Evolutionary conservation across 306 rosid species (phyloP), one percentile per base, ranked within the genome.

Genomic region (Dryas drummondii): DNA sequence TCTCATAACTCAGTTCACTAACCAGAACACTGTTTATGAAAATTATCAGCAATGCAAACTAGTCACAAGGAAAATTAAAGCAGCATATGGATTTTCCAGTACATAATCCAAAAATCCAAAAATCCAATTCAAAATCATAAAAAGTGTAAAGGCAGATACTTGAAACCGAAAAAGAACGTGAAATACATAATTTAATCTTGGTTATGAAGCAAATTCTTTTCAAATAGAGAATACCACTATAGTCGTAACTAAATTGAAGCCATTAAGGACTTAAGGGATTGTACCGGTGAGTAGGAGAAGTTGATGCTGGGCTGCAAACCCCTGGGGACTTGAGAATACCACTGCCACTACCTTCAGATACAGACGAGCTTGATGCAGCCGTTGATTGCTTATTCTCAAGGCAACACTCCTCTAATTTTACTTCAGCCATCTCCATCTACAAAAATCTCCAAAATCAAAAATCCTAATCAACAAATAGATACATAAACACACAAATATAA

Each of bases 361-460:
- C 81, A 77, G 98, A 89, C 40, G 97, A 94, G 85, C 92, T 85
- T 16, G 97, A 86, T 55, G 93, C 93, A 67, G 90, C 92, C 17
- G 90, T 86, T 13, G 93, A 80, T 84, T 92, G 97, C 75, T 92
- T 94, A 88, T 94, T 94, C 92, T 90, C 99, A 70, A 78, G 85
- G 85, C 98, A 90, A 77, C 86, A 82, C 86, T 88, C 97, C 80
- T 94, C 98, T 17, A 80, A 75, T 79, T 89, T 89, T 78, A 66
- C 74, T 73, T 78, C 97, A 56, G 78, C 85, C 96, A 91, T 90
- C 76, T 76, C 86, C 80, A 85, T 82, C 84, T 82, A 70, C 59
- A 78, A 78, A 53, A 84, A 86, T 77, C 85, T 76, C 83, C 74
- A 85, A 86, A 83, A 86, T 77, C 83, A 84, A 76, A 87, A 84